Conservation (phyloP, 192 early-diverging fungal species). For the Gorgonomyces haynaldii region DNA sequence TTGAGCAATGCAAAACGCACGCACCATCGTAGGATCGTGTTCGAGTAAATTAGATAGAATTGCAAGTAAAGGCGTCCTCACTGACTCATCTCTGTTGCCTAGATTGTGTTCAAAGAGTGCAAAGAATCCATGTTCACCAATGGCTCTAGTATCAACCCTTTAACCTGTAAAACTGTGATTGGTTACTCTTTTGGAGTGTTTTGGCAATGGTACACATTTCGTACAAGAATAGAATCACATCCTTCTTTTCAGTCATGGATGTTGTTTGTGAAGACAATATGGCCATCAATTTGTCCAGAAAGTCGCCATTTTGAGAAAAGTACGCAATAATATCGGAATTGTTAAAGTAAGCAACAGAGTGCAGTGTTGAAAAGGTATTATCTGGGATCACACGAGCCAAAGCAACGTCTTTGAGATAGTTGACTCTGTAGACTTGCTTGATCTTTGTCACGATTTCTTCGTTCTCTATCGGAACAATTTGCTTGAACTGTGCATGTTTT, state of each 20-base stretch:
- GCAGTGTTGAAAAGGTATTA: slow-evolving; percentile 55
- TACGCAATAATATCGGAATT: slow-evolving; percentile 73
- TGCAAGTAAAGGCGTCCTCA: slow-evolving; percentile 55
- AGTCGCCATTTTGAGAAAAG: slow-evolving; percentile 55
- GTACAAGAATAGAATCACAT: slow-evolving; percentile 68
- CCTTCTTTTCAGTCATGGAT: slow-evolving; percentile 43
- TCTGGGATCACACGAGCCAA: slow-evolving; percentile 71
- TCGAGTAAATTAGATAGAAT: slow-evolving; percentile 65
- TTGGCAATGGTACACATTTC: slow-evolving; percentile 72
- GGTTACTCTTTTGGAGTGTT: slow-evolving; percentile 46
- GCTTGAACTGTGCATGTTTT: slow-evolving; percentile 34
- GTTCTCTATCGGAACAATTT: slow-evolving; percentile 68
- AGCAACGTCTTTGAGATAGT: slow-evolving; percentile 79
- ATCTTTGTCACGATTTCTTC: slow-evolving; percentile 63
- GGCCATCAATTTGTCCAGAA: slow-evolving; percentile 59
- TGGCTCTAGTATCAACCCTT: slow-evolving; percentile 36
- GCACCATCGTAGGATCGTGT: slow-evolving; percentile 64
- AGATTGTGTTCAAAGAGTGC: slow-evolving; percentile 61
- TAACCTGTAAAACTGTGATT: slow-evolving; percentile 55
- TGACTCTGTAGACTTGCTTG: slow-evolving; percentile 72
- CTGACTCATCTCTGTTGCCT: slow-evolving; percentile 33
- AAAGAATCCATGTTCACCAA: slow-evolving; percentile 71
- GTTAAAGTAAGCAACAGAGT: slow-evolving; percentile 68
- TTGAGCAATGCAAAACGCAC: slow-evolving; percentile 57
- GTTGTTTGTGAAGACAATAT: slow-evolving; percentile 36